Conservation (phyloP, 768 basidiomycete genomes). For the Atractiella rhizophila region DNA sequence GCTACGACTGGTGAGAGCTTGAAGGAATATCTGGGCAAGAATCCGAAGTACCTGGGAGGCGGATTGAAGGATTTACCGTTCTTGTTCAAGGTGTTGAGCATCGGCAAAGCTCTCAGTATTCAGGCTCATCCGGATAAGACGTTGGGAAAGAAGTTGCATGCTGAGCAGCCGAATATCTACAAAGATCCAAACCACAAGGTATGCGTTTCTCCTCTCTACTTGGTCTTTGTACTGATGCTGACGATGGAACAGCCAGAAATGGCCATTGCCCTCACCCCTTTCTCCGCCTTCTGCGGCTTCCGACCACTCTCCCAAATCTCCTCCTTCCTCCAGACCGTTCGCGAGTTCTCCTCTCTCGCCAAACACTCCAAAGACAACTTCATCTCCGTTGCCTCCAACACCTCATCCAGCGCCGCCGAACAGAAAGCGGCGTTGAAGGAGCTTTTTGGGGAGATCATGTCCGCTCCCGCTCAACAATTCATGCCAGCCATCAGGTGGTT, state of each 20-base stretch:
- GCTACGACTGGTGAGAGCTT: constrained; percentile 30
- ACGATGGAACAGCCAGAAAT: constrained; percentile 43
- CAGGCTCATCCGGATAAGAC: constrained; percentile 76
- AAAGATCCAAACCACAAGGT: constrained; percentile 88
- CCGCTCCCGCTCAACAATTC: constrained; percentile 33
- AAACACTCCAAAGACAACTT: constrained; percentile 18
- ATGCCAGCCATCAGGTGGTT: constrained; percentile 34
- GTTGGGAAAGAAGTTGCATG: constrained; percentile 45
- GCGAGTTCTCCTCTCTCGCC: constrained; percentile 36
- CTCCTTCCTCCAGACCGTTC: constrained; percentile 36
- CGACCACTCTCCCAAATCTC: constrained; percentile 52
- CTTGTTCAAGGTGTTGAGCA: constrained; percentile 73
- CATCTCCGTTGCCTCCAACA: constrained; percentile 10
- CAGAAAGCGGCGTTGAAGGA: constrained; percentile 41
- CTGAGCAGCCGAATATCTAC: constrained; percentile 52
- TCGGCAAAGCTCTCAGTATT: constrained; percentile 67
- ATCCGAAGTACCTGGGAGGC: constrained; percentile 44
- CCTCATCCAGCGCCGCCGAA: constrained; percentile 22
- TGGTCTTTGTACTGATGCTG: background rate
- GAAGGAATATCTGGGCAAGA: constrained; percentile 34
- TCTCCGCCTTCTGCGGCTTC: constrained; percentile 79
- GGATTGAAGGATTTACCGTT: constrained; percentile 58
- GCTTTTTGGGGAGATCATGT: constrained; percentile 67
- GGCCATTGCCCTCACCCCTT: constrained; percentile 83
- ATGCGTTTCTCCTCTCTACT: background rate